Evolutionary conservation across 257 asterid species (phyloP).

Genomic region (Scutellaria barbata): DNA sequence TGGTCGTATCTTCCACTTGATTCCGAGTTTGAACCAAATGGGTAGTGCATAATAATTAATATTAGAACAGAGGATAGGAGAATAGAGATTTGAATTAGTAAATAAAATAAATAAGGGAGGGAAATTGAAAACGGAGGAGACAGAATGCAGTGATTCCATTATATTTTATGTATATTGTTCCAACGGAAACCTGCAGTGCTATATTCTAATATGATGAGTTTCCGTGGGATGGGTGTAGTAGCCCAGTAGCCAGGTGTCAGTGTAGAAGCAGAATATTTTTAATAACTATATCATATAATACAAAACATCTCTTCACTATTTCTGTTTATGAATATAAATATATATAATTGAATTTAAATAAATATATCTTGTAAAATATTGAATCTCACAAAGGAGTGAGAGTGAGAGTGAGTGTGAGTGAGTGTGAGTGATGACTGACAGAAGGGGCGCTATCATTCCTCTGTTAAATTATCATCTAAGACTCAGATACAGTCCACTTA

Average conservation of each 20-base stretch:
- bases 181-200: slow-evolving; percentile 38
- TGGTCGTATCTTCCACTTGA: no score
- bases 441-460: slow-evolving; percentile 30
- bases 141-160: slow-evolving; percentile 38
- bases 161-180: slow-evolving; percentile 1
- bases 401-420: slow-evolving; percentile 10
- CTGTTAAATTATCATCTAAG: slow-evolving; percentile 15
- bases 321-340: no score
- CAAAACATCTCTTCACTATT: not conserved
- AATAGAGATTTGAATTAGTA: no score
- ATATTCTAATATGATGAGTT: slow-evolving; percentile 18
- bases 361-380: not conserved
- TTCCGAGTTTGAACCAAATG: no score
- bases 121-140: slow-evolving; percentile 39
- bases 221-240: slow-evolving; percentile 7
- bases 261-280: slow-evolving; percentile 32
- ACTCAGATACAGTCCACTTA: slow-evolving; percentile 29
- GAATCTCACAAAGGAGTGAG: slow-evolving; percentile 24
- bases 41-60: no score
- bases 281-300: slow-evolving; percentile 21
- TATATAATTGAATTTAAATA: no score
- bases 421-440: not conserved
- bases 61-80: no score
- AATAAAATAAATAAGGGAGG: slow-evolving; percentile 21
- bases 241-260: slow-evolving; percentile 37